A percentile compares a stretch with the other conserved stretches of the same genome.
phyloP scores from a whole-genome alignment of 2,329 filamentous ascomycete genomes.

The Aspergillus transmontanensis region DNA sequence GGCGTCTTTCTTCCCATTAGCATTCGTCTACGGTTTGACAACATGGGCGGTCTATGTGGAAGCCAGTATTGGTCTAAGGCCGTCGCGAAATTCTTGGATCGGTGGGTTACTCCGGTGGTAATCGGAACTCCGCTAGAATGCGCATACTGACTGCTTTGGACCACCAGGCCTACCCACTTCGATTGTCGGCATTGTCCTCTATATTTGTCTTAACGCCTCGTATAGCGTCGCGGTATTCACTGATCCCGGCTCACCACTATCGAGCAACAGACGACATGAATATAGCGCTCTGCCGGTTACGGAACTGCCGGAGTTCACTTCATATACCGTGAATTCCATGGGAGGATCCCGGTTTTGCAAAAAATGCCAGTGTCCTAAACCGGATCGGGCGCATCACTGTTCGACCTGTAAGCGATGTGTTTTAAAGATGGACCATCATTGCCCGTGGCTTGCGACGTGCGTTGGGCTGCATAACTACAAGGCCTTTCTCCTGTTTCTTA shows the following conservation, averaged over 20 bases:
- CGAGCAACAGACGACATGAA: constrained; percentile 36
- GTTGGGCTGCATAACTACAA: constrained; percentile 96
- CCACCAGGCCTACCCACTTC: constrained; percentile 52
- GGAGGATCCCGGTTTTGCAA: constrained; percentile 91
- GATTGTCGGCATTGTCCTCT: constrained; percentile 69
- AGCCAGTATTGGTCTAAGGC: constrained; percentile 67
- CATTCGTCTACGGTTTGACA: constrained; percentile 86
- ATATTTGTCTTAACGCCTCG: constrained; percentile 77
- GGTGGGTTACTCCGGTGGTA: constrained; percentile 33
- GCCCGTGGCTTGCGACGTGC: constrained; percentile 95
- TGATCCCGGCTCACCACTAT: constrained; percentile 71
- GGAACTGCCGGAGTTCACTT: constrained; percentile 64
- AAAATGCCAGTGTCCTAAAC: constrained; percentile 93
- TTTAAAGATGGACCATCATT: constrained; percentile 99
- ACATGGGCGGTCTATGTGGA: constrained; percentile 93
- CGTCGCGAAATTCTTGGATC: constrained; percentile 52
- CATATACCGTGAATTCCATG: constrained; percentile 89
- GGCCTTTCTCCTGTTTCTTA: constrained; percentile 86
- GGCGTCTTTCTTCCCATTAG: constrained; percentile 81
- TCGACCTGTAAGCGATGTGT: constrained; percentile 92
- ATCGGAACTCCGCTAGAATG: neutral
- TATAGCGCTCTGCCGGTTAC: constrained; percentile 83
- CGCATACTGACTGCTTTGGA: constrained; percentile 6
- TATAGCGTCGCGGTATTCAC: constrained; percentile 96
- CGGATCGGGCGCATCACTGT: constrained; percentile 95